These are phyloP conservation scores for Halenospora varia DNA, from an alignment of 495 filamentous ascomycete genomes.

Conservation along the genomic window DNA sequence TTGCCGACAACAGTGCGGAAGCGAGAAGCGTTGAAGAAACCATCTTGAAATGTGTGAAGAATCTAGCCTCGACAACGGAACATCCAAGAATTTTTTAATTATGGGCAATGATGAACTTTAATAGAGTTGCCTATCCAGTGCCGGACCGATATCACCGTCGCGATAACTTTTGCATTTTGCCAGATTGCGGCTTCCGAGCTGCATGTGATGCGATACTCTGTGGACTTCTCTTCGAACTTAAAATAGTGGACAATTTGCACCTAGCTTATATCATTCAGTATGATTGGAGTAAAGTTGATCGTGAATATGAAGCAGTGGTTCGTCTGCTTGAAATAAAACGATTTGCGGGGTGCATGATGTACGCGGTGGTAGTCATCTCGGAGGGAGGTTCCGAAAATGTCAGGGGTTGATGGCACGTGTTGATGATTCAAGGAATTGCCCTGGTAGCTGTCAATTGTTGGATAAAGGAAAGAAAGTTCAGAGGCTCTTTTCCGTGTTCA, in stretches of 20 bases:
- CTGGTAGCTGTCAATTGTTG: no score
- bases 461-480: no score
- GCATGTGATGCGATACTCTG: not conserved
- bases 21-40: not conserved
- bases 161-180: not conserved
- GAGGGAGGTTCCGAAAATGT: not conserved
- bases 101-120: not conserved
- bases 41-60: not conserved
- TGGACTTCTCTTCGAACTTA: not conserved
- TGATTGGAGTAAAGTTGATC: not conserved
- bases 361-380: not conserved
- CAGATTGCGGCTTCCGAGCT: not conserved
- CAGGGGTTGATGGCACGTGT: not conserved
- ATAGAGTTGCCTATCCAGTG: not conserved
- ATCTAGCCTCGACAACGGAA: not conserved
- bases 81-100: not conserved
- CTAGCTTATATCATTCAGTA: not conserved
- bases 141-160: not conserved
- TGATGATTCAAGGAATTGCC: no score
- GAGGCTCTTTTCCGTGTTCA: no score
- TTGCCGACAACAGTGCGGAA: not conserved
- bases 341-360: not conserved
- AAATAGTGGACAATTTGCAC: not conserved
- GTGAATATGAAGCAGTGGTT: not conserved
- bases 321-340: not conserved